Evolutionary conservation across 2,329 filamentous ascomycete genomes (phyloP), one percentile per base, ranked within the genome.

Genomic region (Fusarium euwallaceae): DNA sequence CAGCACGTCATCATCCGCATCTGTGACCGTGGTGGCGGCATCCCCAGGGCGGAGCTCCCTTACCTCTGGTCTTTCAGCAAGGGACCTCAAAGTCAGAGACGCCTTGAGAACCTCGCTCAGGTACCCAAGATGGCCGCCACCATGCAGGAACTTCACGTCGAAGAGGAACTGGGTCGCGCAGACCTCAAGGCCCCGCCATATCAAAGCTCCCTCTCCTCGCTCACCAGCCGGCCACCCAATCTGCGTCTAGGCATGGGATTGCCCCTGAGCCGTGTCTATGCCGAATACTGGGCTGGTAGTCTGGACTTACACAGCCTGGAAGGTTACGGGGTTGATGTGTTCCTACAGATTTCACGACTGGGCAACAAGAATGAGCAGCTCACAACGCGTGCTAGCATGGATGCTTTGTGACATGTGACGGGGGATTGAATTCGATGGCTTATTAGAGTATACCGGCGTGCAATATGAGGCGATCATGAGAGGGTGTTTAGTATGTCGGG

Each of bases 301-400:
- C 86, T 99, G 10, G 94, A 98, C 79, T 83, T 98, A 68, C 96
- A 98, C 81, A 98, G 94, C 79, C 86, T 99, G 9, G 96, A 98
- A 81, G 97, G 97, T 1, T 98, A 98, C 81, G 97, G 97, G 16
- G 95, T 97, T 8, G 97, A 99, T 85, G 95, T 94, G 0, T 99
- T 99, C 80, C 84, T 99, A 73, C 95, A 98, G 81, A 98, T 99
- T 70, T 97, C 95, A 6, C 97, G 97, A 82, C 87, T 99, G 67
- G 97, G 97, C 22, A 99, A 99, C 82, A 98, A 98, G 87, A 98
- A 98, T 80, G 97, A 99, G 86, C 95, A 97, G 83, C 87, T 99
- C 71, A 95, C 89, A 4, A 95, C 91, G 32, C 87, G 93, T 78
- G 93, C 93, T 29, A 91, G 89, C 74, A 94, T 95, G 87, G 93